phyloP scores from a whole-genome alignment of 495 filamentous ascomycete species.

The Astrothelium subdiscretum region DNA sequence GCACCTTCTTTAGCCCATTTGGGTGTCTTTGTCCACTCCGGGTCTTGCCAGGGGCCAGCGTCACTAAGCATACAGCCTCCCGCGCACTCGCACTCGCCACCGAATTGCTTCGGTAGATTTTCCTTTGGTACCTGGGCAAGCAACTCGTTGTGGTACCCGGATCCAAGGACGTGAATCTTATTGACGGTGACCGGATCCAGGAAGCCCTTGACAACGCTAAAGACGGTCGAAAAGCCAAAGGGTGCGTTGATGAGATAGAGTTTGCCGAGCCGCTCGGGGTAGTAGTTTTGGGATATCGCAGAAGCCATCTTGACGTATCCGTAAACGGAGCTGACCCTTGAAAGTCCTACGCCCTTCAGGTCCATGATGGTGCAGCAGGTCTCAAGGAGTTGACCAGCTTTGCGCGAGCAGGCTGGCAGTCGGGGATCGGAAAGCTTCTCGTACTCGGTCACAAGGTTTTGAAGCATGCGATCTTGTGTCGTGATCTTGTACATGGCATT shows the following conservation, averaged over 20 bases:
- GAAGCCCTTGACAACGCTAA: slow-evolving; percentile 77
- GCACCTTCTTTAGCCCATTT: slow-evolving; percentile 23
- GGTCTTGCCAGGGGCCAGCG: slow-evolving; percentile 82
- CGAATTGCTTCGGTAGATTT: slow-evolving; percentile 81
- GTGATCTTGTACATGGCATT: slow-evolving; percentile 86
- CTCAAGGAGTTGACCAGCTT: slow-evolving; percentile 78
- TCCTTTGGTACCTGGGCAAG: slow-evolving; percentile 75
- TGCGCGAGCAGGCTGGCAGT: slow-evolving; percentile 89
- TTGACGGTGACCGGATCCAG: slow-evolving; percentile 90
- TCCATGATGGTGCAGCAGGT: slow-evolving; percentile 98
- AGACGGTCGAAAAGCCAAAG: slow-evolving; percentile 80
- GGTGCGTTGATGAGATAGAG: slow-evolving; percentile 96
- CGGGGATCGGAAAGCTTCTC: slow-evolving; percentile 90
- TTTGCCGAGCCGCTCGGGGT: slow-evolving; percentile 82
- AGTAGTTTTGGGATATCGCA: slow-evolving; percentile 83
- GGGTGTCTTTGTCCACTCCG: slow-evolving; percentile 49
- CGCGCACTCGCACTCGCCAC: slow-evolving; percentile 68
- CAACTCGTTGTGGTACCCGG: slow-evolving; percentile 69
- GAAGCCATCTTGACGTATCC: slow-evolving; percentile 57
- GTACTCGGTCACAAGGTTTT: slow-evolving; percentile 93
- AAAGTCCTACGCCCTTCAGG: slow-evolving; percentile 81
- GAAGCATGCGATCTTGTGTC: slow-evolving; percentile 80
- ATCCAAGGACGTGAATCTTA: slow-evolving; percentile 89
- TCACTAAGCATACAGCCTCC: slow-evolving; percentile 85
- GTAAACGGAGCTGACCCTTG: slow-evolving; percentile 65